These are phyloP conservation scores for Kuraishia borneana DNA, from an alignment of 805 yeast genomes.

Conservation along the genomic window DNA sequence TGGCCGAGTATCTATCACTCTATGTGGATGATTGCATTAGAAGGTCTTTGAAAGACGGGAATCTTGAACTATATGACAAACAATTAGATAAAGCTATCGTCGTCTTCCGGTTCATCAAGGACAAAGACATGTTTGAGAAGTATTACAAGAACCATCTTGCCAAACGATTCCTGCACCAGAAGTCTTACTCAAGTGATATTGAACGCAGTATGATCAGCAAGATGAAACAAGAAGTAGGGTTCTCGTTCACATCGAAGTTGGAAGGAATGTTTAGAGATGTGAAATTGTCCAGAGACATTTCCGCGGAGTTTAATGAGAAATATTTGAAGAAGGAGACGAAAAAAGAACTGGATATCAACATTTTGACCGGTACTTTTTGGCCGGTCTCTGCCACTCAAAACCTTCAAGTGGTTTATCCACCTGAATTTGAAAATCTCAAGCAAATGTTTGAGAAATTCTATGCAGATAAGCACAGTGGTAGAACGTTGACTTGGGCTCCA, in stretches of 20 bases:
- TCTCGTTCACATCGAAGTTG: conserved; percentile 65
- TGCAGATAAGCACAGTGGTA: conserved; percentile 37
- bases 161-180: conserved; percentile 51
- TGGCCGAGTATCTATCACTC: conserved; percentile 44
- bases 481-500: conserved; percentile 69
- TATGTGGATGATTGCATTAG: conserved; percentile 49
- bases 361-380: conserved; percentile 58
- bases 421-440: conserved; percentile 28
- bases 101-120: conserved; percentile 59
- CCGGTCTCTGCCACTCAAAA: conserved; percentile 38
- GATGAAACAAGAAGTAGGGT: conserved; percentile 67
- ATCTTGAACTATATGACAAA: conserved; percentile 32
- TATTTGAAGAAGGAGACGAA: conserved; percentile 8
- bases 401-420: conserved; percentile 29
- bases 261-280: conserved; percentile 86
- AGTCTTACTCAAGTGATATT: conserved; percentile 37
- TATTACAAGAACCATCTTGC: conserved; percentile 82
- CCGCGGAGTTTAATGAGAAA: conserved; percentile 23
- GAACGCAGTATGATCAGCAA: conserved; percentile 61
- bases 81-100: conserved; percentile 44
- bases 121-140: conserved; percentile 79
- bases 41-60: conserved; percentile 33
- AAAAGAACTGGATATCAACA: conserved; percentile 35
- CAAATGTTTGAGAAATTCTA: conserved; percentile 42
- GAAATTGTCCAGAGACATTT: conserved; percentile 39